Evolutionary conservation across 495 filamentous ascomycete genomes (phyloP).

Genomic region (Halenospora varia): DNA sequence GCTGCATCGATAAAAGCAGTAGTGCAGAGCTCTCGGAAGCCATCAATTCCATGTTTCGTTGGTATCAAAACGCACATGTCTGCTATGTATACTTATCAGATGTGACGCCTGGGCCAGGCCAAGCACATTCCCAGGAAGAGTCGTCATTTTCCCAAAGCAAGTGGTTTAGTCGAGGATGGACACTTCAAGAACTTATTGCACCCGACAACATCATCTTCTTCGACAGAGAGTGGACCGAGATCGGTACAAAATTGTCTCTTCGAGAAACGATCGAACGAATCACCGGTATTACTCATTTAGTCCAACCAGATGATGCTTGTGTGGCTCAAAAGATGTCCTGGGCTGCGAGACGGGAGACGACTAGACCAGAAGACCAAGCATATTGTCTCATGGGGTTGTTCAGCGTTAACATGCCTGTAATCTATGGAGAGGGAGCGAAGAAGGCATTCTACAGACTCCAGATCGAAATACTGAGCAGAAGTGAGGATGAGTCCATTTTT

Average conservation of each 20-base stretch:
- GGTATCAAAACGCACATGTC: constrained; percentile 4
- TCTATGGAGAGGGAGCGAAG: constrained; percentile 25
- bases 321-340: constrained; percentile 22
- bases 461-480: constrained; percentile 17
- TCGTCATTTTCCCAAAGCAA: background rate
- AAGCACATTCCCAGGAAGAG: background rate
- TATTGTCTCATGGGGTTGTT: constrained; percentile 23
- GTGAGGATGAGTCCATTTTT: constrained; percentile 1
- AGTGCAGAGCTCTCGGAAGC: constrained; percentile 34
- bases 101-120: background rate
- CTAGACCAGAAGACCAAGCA: constrained; percentile 24
- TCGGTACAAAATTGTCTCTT: constrained; percentile 23
- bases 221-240: constrained; percentile 18
- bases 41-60: constrained; percentile 34
- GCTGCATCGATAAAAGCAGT: constrained; percentile 31
- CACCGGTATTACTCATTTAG: constrained; percentile 18
- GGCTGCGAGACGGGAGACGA: constrained; percentile 21
- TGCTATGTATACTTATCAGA: constrained; percentile 24
- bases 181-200: constrained; percentile 29
- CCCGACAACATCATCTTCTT: constrained; percentile 24
- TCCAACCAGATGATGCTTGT: background rate
- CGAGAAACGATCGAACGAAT: constrained; percentile 9
- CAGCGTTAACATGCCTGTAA: constrained; percentile 23
- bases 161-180: constrained; percentile 16
- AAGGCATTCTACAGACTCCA: constrained; percentile 22